Evolutionary conservation across 2,329 filamentous ascomycete genomes (phyloP), one percentile per base, ranked within the genome.

Genomic region (Aspergillus pseudonomiae): DNA sequence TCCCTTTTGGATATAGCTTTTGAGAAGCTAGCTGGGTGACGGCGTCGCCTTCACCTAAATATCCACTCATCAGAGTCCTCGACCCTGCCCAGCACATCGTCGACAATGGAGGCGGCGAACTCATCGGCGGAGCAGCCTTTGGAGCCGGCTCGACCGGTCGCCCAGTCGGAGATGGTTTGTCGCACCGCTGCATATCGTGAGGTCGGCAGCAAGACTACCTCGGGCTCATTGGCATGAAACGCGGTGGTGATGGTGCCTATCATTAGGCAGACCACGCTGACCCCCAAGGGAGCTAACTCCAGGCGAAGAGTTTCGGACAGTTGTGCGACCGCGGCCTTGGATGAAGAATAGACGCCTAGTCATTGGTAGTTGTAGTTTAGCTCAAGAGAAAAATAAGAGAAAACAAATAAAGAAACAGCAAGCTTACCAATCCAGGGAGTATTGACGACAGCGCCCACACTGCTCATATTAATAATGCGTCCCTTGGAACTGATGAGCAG

Each of bases 301-400:
- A 76, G 61, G 10, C 41, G 73, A 45, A 77, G 65, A 11, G 70
- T 69, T 19, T 75, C 73, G 12, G 68, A 66, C 36, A 75, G 68
- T 58, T 66, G 69, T 9, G 67, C 65, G 12, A 73, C 21, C 6
- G 76, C 75, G 19, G 70, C 70, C 59, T 78, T 78, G 32, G 72
- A 72, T 16, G 39, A 19, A 41, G 16, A 41, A 60, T 78, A 79
- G 41, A 73, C 65, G 16, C 68, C 71, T 45, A 1, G 21, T 12
- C 11, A 34, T 24, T 24, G 21, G 21, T 24, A 24, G 21, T 34
- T 34, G 11, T 1, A 24, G 11, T 34, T 11, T 34, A 34, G 32
- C 11, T 34, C 16, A 9, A 46, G 5, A 24, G 14, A n/a, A 24
- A 24, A 45, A 24, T 2, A 45, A 45, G 43, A 45, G 21, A 24